Percentiles rank a stretch among this genome's conserved stretches.
Evolutionary conservation across 2,329 filamentous ascomycete genomes (phyloP).

Genomic region (Blastomyces silverae): DNA sequence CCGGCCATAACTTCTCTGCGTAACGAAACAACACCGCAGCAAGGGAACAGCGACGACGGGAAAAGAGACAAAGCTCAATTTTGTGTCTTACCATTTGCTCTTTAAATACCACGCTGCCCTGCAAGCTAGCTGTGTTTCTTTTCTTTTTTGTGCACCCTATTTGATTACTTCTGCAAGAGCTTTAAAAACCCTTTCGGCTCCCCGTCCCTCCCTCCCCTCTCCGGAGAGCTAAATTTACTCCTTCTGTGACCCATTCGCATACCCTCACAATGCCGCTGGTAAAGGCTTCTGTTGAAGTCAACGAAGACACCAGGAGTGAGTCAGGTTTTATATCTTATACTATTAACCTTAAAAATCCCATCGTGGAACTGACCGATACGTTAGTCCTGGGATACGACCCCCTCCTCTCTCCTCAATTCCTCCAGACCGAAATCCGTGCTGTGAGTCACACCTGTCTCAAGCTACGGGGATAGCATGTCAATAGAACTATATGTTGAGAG

Average conservation of each 20-base stretch:
- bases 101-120: constrained; percentile 7
- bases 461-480: constrained; percentile 5
- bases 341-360: constrained; percentile 11
- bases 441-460: constrained; percentile 48
- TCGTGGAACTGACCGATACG: constrained; percentile 1
- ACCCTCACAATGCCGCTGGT: constrained; percentile 37
- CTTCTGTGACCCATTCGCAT: constrained; percentile 1
- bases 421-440: constrained; percentile 75
- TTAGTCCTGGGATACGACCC: constrained; percentile 90
- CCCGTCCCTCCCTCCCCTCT: neutral
- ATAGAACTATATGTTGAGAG: neutral
- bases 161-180: neutral
- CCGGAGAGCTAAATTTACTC: neutral
- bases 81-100: constrained; percentile 8
- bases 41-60: neutral
- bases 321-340: constrained; percentile 11
- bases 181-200: neutral
- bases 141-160: constrained; percentile 10
- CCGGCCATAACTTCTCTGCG: neutral
- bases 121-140: neutral
- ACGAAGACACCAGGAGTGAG: constrained; percentile 43
- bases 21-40: neutral
- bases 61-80: constrained; percentile 6
- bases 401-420: constrained; percentile 78
- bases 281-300: constrained; percentile 35